Conservation (phyloP, 2,329 filamentous ascomycete species). For the Aspergillus caelatus region DNA sequence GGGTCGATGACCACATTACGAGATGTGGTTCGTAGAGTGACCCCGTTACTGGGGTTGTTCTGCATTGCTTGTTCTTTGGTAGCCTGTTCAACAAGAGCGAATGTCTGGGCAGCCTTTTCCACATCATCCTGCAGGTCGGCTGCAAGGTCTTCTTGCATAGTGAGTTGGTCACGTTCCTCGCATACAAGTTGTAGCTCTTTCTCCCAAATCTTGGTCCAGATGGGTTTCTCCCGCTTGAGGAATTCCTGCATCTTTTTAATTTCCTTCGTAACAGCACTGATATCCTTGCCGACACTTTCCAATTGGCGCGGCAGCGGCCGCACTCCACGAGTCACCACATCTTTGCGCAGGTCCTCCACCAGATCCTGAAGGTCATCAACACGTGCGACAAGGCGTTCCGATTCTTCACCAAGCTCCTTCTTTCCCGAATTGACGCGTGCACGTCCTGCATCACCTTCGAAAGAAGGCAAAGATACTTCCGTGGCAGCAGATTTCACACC, state of each 20-base stretch:
- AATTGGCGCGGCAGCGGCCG: constrained; percentile 88
- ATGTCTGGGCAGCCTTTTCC: constrained; percentile 91
- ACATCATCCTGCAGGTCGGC: constrained; percentile 92
- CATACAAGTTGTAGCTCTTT: constrained; percentile 95
- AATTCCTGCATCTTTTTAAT: constrained; percentile 94
- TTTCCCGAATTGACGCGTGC: constrained; percentile 84
- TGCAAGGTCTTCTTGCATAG: constrained; percentile 93
- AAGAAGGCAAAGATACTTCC: constrained; percentile 69
- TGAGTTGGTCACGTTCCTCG: constrained; percentile 90
- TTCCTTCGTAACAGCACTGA: constrained; percentile 77
- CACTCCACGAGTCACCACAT: constrained; percentile 90
- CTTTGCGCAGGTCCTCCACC: constrained; percentile 94
- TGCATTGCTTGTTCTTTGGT: constrained; percentile 95
- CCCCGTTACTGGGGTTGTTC: constrained; percentile 47
- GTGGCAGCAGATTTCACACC: constrained; percentile 76
- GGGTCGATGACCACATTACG: constrained; percentile 54
- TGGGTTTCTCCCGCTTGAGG: constrained; percentile 85
- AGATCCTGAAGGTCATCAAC: constrained; percentile 98
- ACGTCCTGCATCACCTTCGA: constrained; percentile 78
- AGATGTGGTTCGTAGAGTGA: constrained; percentile 54
- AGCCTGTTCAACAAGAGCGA: constrained; percentile 92
- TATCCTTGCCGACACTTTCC: constrained; percentile 85
- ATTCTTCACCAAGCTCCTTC: constrained; percentile 82
- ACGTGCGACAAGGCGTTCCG: constrained; percentile 83
- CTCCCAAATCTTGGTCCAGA: constrained; percentile 99